Evolutionary conservation across 2,329 filamentous ascomycete species (phyloP), one percentile per base, ranked within the genome.

Genomic region (Hypocrella siamensis): DNA sequence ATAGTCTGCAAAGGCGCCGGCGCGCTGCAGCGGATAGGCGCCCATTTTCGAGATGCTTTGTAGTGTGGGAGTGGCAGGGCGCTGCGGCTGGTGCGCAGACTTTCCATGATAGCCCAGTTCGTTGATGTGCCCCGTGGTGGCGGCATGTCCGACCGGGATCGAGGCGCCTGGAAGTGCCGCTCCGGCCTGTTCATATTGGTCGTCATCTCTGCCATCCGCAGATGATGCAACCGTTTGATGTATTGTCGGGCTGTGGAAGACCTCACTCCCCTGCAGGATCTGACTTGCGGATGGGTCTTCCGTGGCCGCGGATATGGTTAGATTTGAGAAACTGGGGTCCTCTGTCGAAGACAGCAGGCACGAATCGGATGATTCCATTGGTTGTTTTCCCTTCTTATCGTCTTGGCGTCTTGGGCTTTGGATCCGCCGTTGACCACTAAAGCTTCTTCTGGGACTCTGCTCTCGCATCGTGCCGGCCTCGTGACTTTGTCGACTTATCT

Each of bases 271-370:
- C 32, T 73, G 70, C 7, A 98, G 59, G 24, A 96, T 94, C 52
- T 93, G 85, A 49, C 88, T 96, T 3, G 82, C 88, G 4, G 86
- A 92, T 30, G 79, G 76, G 35, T 86, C 82, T 26, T 86, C 79
- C 33, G 69, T 71, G n/a, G 35, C 30, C 1, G 73, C 75, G 4
- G 79, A 81, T 4, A 75, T 64, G 2, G 78, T 64, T 19, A 77
- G 60, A 3, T 75, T 82, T 1, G 80, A 86, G 34, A 79, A 53
- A 46, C 76, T 83, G 1, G 75, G 78, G 28, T 79, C 80, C 32
- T 82, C 82, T 67, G 46, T 77, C 65, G 38, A 57, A 1, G 78
- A 84, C 43, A 79, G 77, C 5, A 76, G 68, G 38, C 77, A 82
- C 3, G 84, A 93, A 38, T 84, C 82, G 1, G 73, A 75, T 0